Evolutionary conservation across 2,329 filamentous ascomycete species (phyloP).

Genomic region (Colletotrichum sp.): DNA sequence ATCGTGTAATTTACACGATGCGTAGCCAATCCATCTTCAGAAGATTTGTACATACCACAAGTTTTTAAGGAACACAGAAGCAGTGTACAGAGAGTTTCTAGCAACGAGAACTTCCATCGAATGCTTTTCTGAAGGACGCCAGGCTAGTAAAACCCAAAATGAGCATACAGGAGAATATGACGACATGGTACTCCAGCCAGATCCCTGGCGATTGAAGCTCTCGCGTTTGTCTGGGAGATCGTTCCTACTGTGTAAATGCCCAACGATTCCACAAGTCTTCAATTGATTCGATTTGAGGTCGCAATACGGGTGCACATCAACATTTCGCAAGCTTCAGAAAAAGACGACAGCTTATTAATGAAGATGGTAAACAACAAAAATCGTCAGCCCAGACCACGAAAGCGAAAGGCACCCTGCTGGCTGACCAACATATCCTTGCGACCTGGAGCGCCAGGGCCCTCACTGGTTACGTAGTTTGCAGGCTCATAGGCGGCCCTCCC

Average conservation of each 20-base stretch:
- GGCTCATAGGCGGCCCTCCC: conserved; percentile 4
- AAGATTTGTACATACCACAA: background rate
- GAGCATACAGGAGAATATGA: background rate
- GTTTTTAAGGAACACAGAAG: background rate
- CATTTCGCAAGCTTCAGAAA: background rate
- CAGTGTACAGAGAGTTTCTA: fast-evolving
- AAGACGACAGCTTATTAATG: background rate
- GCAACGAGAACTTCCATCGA: background rate
- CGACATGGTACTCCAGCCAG: background rate
- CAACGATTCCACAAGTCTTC: background rate
- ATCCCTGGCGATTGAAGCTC: background rate
- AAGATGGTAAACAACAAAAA: background rate
- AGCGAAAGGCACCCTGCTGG: background rate
- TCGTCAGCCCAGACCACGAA: background rate
- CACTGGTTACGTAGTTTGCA: conserved; percentile 19
- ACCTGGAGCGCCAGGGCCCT: background rate
- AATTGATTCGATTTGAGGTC: background rate
- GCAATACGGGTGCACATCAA: background rate
- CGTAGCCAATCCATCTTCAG: background rate
- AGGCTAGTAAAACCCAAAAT: background rate
- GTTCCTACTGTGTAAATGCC: background rate
- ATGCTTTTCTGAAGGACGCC: background rate
- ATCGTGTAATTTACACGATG: background rate
- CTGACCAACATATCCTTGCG: conserved; percentile 19
- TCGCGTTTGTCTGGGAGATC: background rate